Evolutionary conservation across 148 eudicot species (phyloP), one percentile per base, ranked within the genome.

Genomic region (Persicaria tinctoria): DNA sequence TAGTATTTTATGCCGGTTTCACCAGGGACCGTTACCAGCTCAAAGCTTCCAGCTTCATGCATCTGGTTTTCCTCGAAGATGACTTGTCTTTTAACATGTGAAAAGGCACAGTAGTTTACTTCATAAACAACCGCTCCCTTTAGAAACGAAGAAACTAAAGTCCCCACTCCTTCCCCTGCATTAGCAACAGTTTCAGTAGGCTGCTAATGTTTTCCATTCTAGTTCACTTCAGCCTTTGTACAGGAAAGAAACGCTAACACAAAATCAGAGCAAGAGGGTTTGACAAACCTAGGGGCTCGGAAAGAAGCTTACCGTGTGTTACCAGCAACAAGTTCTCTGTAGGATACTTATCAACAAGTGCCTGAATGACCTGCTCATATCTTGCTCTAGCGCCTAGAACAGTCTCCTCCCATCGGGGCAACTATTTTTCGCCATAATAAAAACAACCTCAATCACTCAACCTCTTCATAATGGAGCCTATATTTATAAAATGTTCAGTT

Each of bases 311-410:
- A 96, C 99, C 99, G 62, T 96, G 99, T 5, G 97, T 86, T 70
- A 95, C 91, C 51, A 95, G 81, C 92, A 95, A 81, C 83, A 95
- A 78, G 74, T 95, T 95, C 59, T 95, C 94, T 0, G 91, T 82
- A 82, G 97, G 99, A 78, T 86, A 90, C 79, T 88, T 90, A 82
- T 96, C 88, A 64, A 97, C 99, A 80, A 96, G 91, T 11, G 87
- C 86, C 57, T 84, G 87, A 51, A 90, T 82, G 77, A 90, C 79
- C 3, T 78, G 46, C 68, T 70, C 83, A 62, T 92, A 96, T 84
- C 99, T 83, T 32, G 63, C 72, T 82, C 94, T 85, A 54, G 97
- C 88, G 47, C 73, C 89, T 48, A 68, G 51, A 55, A 83, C 81
- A 3, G 89, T 78, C 84, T 95, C 99, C 79, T 83, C 87, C 99